Evolutionary conservation across 2,329 filamentous ascomycete genomes (phyloP).

Genomic region (Camillea tinctor): DNA sequence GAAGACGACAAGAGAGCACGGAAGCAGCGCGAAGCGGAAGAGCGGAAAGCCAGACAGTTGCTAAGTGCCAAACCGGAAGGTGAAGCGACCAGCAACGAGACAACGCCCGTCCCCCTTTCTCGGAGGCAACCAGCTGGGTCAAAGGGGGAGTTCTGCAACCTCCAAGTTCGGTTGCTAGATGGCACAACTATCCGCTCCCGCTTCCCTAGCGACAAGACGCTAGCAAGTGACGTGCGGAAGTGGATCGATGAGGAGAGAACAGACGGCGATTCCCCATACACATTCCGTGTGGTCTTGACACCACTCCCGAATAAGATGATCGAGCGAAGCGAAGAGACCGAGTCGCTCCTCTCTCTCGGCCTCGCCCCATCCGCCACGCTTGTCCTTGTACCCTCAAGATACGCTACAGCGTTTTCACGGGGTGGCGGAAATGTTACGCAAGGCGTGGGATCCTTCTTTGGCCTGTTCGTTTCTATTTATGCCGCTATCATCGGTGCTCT

Average conservation of each 20-base stretch:
- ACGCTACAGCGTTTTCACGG: constrained; percentile 41
- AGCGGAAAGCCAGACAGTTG: constrained; percentile 38
- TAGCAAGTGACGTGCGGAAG: constrained; percentile 65
- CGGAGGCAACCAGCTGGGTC: constrained; percentile 9
- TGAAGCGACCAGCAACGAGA: constrained; percentile 8
- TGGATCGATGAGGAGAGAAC: constrained; percentile 71
- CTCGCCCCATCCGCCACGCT: constrained; percentile 79
- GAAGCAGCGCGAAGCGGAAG: constrained; percentile 51
- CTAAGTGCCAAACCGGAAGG: constrained; percentile 20
- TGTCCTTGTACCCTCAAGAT: constrained; percentile 69
- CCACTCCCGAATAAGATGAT: constrained; percentile 75
- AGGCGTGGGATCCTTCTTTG: constrained; percentile 15
- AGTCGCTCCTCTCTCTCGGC: constrained; percentile 66
- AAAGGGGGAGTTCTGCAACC: constrained; percentile 45
- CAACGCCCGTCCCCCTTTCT: constrained; percentile 18
- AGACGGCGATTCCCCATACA: constrained; percentile 65
- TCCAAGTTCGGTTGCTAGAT: constrained; percentile 82
- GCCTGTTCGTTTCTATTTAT: constrained; percentile 19
- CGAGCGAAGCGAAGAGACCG: constrained; percentile 70
- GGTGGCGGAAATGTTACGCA: constrained; percentile 30
- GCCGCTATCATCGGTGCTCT: constrained; percentile 22
- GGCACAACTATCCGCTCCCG: constrained; percentile 73
- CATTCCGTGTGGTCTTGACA: constrained; percentile 79
- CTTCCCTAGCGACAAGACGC: constrained; percentile 63
- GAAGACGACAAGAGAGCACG: constrained; percentile 73